These are phyloP conservation scores for Rhodocollybia butyracea DNA, from an alignment of 768 basidiomycete species.

Conservation along the genomic window DNA sequence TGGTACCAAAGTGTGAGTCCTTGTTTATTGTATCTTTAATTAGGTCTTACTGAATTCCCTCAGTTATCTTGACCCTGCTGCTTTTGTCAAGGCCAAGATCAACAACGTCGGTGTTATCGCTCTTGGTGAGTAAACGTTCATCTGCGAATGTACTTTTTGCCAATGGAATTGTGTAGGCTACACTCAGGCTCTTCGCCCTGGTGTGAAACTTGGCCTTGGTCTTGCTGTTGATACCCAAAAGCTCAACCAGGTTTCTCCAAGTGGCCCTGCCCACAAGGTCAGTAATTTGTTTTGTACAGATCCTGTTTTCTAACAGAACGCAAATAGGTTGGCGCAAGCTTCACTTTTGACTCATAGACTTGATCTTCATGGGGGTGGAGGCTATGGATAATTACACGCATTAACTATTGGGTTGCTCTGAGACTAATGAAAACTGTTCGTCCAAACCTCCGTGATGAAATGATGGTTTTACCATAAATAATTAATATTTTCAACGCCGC, in stretches of 20 bases:
- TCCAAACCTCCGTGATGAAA: too few species aligned
- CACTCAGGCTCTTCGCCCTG: constrained; percentile 91
- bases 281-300: constrained; percentile 7
- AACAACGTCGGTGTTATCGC: constrained; percentile 92
- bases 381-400: constrained; percentile 4
- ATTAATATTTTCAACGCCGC: too few species aligned
- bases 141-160: constrained; percentile 10
- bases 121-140: constrained; percentile 48
- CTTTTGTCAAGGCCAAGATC: constrained; percentile 98
- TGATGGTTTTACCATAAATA: too few species aligned
- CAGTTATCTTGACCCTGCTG: constrained; percentile 81
- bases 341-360: constrained; percentile 69
- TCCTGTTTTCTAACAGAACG: neutral
- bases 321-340: constrained; percentile 64
- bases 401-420: neutral
- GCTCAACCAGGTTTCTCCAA: constrained; percentile 66
- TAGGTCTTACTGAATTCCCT: neutral
- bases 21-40: neutral
- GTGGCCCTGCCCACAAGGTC: constrained; percentile 78
- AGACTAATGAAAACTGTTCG: neutral
- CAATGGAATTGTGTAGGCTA: constrained; percentile 48
- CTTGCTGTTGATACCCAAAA: constrained; percentile 93
- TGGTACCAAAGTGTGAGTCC: constrained; percentile 86
- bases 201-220: constrained; percentile 91
- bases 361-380: constrained; percentile 15